Percentiles rank a stretch among this genome's conserved stretches.
Conservation (phyloP, 164 flowering plant species). For the Aristolochia fimbriata region DNA sequence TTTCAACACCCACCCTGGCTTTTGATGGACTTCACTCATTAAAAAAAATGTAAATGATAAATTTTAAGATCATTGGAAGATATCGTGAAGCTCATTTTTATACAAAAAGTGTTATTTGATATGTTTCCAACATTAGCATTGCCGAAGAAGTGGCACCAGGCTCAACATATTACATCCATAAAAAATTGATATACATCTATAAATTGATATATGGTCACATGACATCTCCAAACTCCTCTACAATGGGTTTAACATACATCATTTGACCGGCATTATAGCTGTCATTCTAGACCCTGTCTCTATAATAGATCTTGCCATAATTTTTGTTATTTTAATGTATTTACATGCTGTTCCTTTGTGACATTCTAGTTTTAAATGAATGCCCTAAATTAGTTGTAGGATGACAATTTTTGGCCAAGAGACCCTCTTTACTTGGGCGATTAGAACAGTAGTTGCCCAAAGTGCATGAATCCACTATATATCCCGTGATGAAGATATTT, state of each 20-base stretch:
- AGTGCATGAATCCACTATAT: neutral
- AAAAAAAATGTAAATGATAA: too few relatives aligned
- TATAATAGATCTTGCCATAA: neutral
- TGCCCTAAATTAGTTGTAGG: too few relatives aligned
- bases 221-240: neutral
- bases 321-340: neutral
- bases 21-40: too few relatives aligned
- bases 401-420: neutral
- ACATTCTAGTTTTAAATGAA: too few relatives aligned
- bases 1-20: too few relatives aligned
- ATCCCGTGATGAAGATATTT: neutral
- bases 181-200: neutral
- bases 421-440: neutral
- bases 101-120: too few relatives aligned
- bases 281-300: neutral
- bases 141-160: neutral
- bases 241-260: neutral
- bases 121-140: too few relatives aligned
- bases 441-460: neutral
- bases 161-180: neutral
- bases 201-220: neutral
- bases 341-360: neutral
- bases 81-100: too few relatives aligned
- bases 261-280: neutral
- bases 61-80: too few relatives aligned